Conservation (phyloP, 306 rosid genomes). For the Canavalia gladiata region DNA sequence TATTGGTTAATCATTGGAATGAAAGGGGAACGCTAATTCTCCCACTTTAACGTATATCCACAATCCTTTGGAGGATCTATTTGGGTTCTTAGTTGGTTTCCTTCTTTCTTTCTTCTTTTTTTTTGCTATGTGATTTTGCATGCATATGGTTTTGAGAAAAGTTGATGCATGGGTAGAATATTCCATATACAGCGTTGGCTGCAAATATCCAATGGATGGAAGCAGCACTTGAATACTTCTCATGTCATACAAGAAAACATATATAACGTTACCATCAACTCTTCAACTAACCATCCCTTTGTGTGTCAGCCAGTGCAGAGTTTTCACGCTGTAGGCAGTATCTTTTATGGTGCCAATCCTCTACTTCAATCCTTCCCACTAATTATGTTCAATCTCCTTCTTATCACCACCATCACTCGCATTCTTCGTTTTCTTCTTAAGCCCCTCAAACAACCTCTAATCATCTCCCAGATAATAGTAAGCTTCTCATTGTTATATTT, state of each 20-base stretch:
- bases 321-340: neutral
- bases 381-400: conserved; percentile 54
- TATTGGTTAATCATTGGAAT: conserved; percentile 46
- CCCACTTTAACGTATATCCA: conserved; percentile 73
- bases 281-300: neutral
- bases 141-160: conserved; percentile 19
- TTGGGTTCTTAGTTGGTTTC: neutral
- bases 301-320: neutral
- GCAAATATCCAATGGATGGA: conserved; percentile 42
- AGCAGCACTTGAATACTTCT: conserved; percentile 11
- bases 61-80: conserved; percentile 31
- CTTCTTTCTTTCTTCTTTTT: neutral
- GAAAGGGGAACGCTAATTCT: conserved; percentile 35
- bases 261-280: neutral
- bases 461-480: conserved; percentile 77
- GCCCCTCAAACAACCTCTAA: conserved; percentile 78
- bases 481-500: conserved; percentile 34
- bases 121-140: conserved; percentile 5
- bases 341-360: conserved; percentile 64
- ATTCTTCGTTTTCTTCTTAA: conserved; percentile 60
- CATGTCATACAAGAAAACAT: neutral
- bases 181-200: conserved; percentile 44
- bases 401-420: conserved; percentile 51
- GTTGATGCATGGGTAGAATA: conserved; percentile 65
- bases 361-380: conserved; percentile 51